Base-by-base conservation (phyloP, 2,329 filamentous ascomycete genomes). In the Botryotinia convoluta region DNA sequence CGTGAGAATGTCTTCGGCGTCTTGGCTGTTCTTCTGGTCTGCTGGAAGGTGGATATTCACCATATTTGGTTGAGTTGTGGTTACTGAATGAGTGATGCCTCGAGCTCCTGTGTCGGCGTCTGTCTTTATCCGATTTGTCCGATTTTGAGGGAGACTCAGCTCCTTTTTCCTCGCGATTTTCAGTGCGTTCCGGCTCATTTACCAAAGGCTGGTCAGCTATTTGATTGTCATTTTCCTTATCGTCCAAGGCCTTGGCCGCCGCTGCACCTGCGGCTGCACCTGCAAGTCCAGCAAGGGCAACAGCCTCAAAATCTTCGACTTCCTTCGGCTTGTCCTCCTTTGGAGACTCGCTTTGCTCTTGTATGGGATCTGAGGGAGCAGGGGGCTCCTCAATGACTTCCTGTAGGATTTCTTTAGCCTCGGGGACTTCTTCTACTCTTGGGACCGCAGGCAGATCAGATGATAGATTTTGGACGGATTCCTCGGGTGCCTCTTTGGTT, bases 1-100 rank as follows among this genome's bases (percentile, higher is more conserved):
- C 44, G 29, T 72, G 71, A 16, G 71, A 72, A 69, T 72, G 71
- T 51, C 71, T 72, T 39, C 71, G 62, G 45, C 71, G 71, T 37
- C 62, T 51, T 35, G 71, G n/a, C 22, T 60, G 29, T 26, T 72
- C 71, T 29, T 72, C 71, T 10, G 63, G 62, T 69, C 63, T 68
- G 39, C 71, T 72, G 8, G 71, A 72, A 68, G 44, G 39, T 26
- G 64, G 71, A 29, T 72, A 72, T 12, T 72, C 71, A 22, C 61
- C 71, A 29, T 60, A 39, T 39, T 48, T 44, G 14, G n/a, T 60
- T 32, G 71, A 39, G n/a, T 59, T 54, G 22, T 72, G 62, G 26
- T 69, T 54, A 60, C 71, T 69, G 22, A 72, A 69, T 69, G 71
- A 72, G 44, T 72, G 65, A 37, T 59, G 71, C 37, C 71, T 54